Evolutionary conservation across 345 rosid species (phyloP), one percentile per base, ranked within the genome.

Genomic region (Raphanus raphanistrum): DNA sequence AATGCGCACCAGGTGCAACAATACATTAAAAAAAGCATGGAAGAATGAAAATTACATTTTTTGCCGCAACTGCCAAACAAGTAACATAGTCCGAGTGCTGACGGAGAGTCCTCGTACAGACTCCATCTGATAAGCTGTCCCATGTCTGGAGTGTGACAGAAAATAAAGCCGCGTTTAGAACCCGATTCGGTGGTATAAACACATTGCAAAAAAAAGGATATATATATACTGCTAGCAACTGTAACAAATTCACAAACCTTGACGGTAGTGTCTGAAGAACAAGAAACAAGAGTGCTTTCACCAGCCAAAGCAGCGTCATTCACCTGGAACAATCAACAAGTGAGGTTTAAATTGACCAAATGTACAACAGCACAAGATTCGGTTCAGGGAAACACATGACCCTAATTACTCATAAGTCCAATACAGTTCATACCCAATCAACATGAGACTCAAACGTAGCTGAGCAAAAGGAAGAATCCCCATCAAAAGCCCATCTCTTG

Each of bases 371-470:
- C 4, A n/a, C 8, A n/a, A 50, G 25, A 41, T 10, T 50, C 8
- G 4, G 0, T 21, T 50, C 57, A 50, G 57, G 57, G 57, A 15
- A 48, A 48, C 57, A 50, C 57, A 50, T 0, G 8, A 50, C 16
- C 58, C 58, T 16, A 52, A 52, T 15, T 52, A 50, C 21, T 5
- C 0, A 50, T 0, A 15, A 48, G 0, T 21, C 21, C 21, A 21
- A 21, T 21, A 21, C 21, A 21, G 21, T 28, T 28, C 59, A 52
- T 52, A 52, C 59, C 99, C 99, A 96, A 84, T 96, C 99, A 64
- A 93, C 97, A 82, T 96, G 99, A 15, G 99, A 96, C 83, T 96
- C 99, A 82, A 90, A 96, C 16, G 98, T 96, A 59, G 99, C 96
- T 35, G 97, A 90, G 83, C 93, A 90, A 57, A 88, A 85, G 58